Evolutionary conservation across 179 eudicot genomes (phyloP).

Genomic region (Dionaea muscipula): DNA sequence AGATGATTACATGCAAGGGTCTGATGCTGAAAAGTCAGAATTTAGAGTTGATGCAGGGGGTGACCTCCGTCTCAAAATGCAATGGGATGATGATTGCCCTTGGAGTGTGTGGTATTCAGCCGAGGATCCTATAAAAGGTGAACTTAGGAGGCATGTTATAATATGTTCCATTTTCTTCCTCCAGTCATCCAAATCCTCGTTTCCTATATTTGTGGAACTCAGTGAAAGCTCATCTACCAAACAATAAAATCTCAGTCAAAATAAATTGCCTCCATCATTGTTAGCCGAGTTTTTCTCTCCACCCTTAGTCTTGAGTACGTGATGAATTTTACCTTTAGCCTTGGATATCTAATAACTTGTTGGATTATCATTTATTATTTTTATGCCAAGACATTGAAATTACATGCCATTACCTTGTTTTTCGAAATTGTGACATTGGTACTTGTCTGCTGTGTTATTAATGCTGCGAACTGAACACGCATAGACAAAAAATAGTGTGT

Average conservation of each 20-base stretch:
- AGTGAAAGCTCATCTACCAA: background rate
- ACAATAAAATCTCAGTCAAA: background rate
- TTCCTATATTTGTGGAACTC: background rate
- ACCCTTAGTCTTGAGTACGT: background rate
- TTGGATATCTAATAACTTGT: no score
- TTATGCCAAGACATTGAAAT: no score
- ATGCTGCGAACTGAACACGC: no score
- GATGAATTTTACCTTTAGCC: background rate
- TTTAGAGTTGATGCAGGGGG: constrained; percentile 30
- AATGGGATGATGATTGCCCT: constrained; percentile 95
- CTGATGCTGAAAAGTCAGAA: constrained; percentile 28
- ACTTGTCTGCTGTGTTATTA: no score
- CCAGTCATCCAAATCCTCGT: background rate
- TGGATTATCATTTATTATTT: no score
- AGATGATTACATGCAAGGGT: constrained; percentile 40
- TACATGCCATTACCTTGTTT: no score
- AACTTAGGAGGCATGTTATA: background rate
- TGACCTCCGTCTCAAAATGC: constrained; percentile 38
- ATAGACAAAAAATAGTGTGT: no score
- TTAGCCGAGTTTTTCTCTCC: background rate
- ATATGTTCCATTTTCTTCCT: background rate
- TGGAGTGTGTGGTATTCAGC: constrained; percentile 99
- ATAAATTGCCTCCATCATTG: background rate
- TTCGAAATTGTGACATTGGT: no score
- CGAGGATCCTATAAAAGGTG: constrained; percentile 94